Conservation (phyloP, 495 filamentous ascomycete genomes). For the Penicillium robsamsonii region DNA sequence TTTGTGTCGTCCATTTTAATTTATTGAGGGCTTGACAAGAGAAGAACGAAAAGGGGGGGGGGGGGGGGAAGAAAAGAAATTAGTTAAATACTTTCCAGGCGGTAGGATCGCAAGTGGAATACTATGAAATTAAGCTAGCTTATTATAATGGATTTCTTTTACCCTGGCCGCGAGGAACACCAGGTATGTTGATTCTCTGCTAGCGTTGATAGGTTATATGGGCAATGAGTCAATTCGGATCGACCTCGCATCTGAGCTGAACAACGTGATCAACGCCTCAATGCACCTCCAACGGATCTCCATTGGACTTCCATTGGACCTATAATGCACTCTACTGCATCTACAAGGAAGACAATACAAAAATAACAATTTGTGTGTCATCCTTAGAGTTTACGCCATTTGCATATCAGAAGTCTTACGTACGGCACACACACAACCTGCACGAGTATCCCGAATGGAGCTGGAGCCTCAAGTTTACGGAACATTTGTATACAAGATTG, state of each 20-base stretch:
- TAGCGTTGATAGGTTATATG: neutral
- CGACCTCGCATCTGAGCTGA: conserved; percentile 3
- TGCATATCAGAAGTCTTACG: neutral
- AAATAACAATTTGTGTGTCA: neutral
- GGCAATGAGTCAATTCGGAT: conserved; percentile 3
- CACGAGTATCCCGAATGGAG: neutral
- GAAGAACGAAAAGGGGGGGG: conserved; percentile 2
- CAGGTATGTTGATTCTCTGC: too few species aligned
- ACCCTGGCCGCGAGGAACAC: too few species aligned
- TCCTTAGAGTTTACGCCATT: conserved; percentile 8
- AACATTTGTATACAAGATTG: neutral
- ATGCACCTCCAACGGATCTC: neutral
- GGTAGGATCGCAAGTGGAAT: neutral
- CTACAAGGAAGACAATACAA: neutral
- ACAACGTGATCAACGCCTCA: conserved; percentile 8
- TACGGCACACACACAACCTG: neutral
- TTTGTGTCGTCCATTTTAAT: conserved; percentile 6
- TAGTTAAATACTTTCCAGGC: neutral
- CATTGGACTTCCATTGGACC: neutral
- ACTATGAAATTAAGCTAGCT: neutral
- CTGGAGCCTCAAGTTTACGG: neutral
- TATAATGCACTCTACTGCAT: neutral
- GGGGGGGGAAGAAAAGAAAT: neutral
- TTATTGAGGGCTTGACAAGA: neutral
- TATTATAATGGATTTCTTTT: neutral